These are phyloP conservation scores for Cryphonectria radicalis DNA, from an alignment of 2,329 filamentous ascomycete genomes.

Conservation along the genomic window DNA sequence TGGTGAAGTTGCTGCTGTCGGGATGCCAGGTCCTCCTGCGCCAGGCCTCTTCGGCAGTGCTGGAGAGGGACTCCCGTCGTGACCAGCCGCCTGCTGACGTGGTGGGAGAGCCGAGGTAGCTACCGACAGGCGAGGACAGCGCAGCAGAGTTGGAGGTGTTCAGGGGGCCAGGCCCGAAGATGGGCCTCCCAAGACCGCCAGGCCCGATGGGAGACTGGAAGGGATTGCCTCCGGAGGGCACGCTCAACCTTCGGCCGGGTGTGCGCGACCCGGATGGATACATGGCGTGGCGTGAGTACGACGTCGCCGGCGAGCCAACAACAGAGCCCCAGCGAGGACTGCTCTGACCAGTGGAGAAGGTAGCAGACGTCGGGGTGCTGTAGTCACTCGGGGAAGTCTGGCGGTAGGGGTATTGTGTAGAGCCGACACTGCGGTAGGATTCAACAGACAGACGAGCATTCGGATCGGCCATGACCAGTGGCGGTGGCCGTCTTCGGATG, in stretches of 20 bases:
- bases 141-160: constrained; percentile 59
- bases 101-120: constrained; percentile 68
- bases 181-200: constrained; percentile 56
- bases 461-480: constrained; percentile 78
- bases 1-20: constrained; percentile 67
- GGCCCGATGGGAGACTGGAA: constrained; percentile 69
- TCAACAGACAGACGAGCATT: constrained; percentile 71
- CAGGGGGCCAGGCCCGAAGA: constrained; percentile 56
- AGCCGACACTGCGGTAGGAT: constrained; percentile 66
- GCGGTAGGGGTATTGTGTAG: constrained; percentile 68
- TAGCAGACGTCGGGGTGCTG: constrained; percentile 82
- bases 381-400: constrained; percentile 73
- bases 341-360: constrained; percentile 75
- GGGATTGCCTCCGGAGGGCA: constrained; percentile 75
- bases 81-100: constrained; percentile 61
- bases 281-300: constrained; percentile 73
- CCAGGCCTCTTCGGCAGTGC: constrained; percentile 73
- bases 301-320: constrained; percentile 73
- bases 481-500: constrained; percentile 73
- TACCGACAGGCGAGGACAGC: constrained; percentile 61
- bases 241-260: constrained; percentile 76
- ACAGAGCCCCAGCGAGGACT: constrained; percentile 75
- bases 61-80: constrained; percentile 67
- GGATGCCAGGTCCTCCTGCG: constrained; percentile 91
- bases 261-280: constrained; percentile 67